Evolutionary conservation across 2,329 filamentous ascomycete species (phyloP).

Genomic region (Aspergillus viridinutans): DNA sequence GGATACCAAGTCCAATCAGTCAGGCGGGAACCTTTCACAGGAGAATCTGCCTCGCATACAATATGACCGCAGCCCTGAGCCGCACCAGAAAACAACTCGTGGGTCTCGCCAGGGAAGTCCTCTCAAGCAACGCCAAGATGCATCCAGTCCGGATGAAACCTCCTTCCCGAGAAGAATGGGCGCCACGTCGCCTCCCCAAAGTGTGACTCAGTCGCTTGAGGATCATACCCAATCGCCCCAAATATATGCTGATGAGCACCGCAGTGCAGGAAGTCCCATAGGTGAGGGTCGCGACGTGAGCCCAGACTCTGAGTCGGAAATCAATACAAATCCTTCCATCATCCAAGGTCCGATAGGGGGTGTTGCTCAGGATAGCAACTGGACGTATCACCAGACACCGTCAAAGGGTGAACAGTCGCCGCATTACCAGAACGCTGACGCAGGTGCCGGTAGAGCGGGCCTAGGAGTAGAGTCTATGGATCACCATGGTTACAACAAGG

Average conservation of each 20-base stretch:
- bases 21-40: constrained; percentile 43
- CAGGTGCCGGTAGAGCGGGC: constrained; percentile 53
- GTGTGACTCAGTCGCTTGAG: constrained; percentile 46
- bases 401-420: constrained; percentile 35
- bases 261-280: constrained; percentile 65
- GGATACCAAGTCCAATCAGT: constrained; percentile 54
- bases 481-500: constrained; percentile 54
- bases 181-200: constrained; percentile 52
- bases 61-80: constrained; percentile 24
- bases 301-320: constrained; percentile 54
- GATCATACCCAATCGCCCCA: constrained; percentile 45
- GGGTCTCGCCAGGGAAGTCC: constrained; percentile 41
- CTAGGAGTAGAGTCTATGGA: constrained; percentile 53
- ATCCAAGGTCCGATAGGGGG: constrained; percentile 69
- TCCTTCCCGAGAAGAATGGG: constrained; percentile 38
- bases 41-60: constrained; percentile 39
- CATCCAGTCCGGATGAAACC: constrained; percentile 33
- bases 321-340: constrained; percentile 80
- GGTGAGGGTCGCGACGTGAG: constrained; percentile 68
- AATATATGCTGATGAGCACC: constrained; percentile 66
- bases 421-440: constrained; percentile 24
- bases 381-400: constrained; percentile 56
- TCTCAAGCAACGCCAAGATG: constrained; percentile 41
- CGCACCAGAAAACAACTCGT: constrained; percentile 18
- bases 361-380: constrained; percentile 46